A percentile compares a stretch with the other conserved stretches of the same genome.
Evolutionary conservation across 768 basidiomycete genomes (phyloP).

Genomic region (Gautieria morchelliformis): DNA sequence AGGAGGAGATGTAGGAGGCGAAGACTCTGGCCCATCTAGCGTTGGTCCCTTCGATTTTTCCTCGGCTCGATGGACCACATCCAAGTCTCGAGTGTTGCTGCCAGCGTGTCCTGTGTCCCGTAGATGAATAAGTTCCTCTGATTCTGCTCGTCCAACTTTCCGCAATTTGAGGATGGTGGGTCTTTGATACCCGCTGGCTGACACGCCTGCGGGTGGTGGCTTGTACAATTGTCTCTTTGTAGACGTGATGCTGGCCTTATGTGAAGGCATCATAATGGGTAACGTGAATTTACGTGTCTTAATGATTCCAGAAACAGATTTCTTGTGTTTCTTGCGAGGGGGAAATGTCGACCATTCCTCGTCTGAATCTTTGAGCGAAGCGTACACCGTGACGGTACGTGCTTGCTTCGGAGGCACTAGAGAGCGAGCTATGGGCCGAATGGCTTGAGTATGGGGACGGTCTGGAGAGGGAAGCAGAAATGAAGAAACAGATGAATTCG

Average conservation of each 20-base stretch:
- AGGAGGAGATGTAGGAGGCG: neutral
- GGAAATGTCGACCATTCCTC: slow-evolving; percentile 15
- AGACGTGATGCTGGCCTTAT: neutral
- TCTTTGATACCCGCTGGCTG: neutral
- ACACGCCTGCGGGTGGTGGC: neutral
- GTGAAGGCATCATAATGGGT: neutral
- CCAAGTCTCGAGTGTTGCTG: neutral
- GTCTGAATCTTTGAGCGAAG: neutral
- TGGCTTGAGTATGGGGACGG: too few relatives aligned
- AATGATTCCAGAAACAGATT: neutral
- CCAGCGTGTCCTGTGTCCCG: neutral
- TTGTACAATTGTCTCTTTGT: neutral
- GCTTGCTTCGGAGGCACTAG: slow-evolving; percentile 7
- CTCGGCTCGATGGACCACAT: neutral
- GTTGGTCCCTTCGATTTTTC: neutral
- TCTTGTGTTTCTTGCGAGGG: slow-evolving; percentile 9
- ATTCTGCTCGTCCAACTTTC: neutral
- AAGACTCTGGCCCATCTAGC: neutral
- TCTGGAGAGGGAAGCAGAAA: too few relatives aligned
- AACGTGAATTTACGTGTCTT: slow-evolving; percentile 2
- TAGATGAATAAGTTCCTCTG: neutral
- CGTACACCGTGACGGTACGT: neutral
- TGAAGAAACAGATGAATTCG: too few relatives aligned
- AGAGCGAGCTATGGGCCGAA: neutral
- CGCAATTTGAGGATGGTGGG: neutral